A percentile compares a stretch with the other conserved stretches of the same genome.
These are phyloP conservation scores for Escallonia rubra DNA, from an alignment of 129 eudicot species.

Conservation along the genomic window DNA sequence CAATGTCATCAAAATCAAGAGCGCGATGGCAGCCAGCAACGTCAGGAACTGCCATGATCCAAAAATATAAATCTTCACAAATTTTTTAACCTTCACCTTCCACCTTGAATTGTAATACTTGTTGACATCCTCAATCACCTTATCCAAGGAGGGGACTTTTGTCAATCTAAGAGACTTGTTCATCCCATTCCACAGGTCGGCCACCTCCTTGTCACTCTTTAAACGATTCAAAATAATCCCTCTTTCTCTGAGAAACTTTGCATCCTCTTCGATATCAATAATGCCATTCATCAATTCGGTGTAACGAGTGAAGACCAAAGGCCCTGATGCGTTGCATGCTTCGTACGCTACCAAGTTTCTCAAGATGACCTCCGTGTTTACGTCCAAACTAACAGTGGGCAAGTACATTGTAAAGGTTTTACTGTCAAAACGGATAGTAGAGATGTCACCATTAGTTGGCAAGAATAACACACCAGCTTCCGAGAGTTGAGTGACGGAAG, in stretches of 20 bases:
- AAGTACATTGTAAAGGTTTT: conserved; percentile 31
- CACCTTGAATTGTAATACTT: conserved; percentile 22
- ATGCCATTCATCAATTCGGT: conserved; percentile 82
- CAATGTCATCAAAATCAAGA: conserved; percentile 20
- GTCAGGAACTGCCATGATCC: conserved; percentile 26
- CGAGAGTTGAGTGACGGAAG: conserved; percentile 57
- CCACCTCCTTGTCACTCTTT: conserved; percentile 34
- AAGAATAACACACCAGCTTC: conserved; percentile 43
- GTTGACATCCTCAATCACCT: conserved; percentile 36
- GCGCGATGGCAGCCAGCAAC: conserved; percentile 16
- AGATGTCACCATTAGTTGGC: conserved; percentile 44
- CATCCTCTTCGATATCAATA: conserved; percentile 71
- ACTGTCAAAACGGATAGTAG: conserved; percentile 35
- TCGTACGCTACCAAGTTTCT: conserved; percentile 81
- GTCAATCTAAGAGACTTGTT: conserved; percentile 32
- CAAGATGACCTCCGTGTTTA: conserved; percentile 45
- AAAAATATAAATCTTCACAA: conserved; percentile 12
- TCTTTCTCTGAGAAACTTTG: conserved; percentile 21
- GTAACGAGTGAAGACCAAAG: conserved; percentile 63
- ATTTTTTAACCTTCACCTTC: conserved; percentile 17
- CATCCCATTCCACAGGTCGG: conserved; percentile 46
- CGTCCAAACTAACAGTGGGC: conserved; percentile 42
- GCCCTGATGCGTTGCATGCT: conserved; percentile 54
- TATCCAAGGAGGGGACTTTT: conserved; percentile 30
- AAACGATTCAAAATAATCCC: conserved; percentile 35